A percentile compares a stretch with the other conserved stretches of the same genome.
Evolutionary conservation across 2,329 filamentous ascomycete species (phyloP).

Genomic region (Hirsutella thompsonii): DNA sequence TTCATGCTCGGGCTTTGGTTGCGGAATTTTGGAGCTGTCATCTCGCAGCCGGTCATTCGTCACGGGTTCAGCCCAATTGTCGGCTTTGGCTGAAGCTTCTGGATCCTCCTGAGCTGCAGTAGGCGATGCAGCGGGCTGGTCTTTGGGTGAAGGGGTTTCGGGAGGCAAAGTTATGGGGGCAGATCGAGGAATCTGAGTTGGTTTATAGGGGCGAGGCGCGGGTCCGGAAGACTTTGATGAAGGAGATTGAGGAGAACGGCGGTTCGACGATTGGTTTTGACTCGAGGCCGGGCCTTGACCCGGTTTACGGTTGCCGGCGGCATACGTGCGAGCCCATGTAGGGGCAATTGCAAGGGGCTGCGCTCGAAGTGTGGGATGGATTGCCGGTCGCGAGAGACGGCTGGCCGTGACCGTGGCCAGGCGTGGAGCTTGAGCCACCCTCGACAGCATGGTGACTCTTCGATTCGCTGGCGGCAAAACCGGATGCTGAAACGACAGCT

Average conservation of each 20-base stretch:
- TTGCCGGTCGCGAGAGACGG: conserved; percentile 13
- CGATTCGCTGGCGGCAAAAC: background rate
- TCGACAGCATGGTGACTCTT: conserved; percentile 22
- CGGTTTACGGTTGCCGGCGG: background rate
- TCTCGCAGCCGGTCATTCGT: conserved; percentile 1
- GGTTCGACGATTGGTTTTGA: conserved; percentile 1
- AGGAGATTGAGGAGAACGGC: background rate
- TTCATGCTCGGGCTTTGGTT: conserved; percentile 1
- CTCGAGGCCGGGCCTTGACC: background rate
- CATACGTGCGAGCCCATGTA: conserved; percentile 1
- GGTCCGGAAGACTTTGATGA: background rate
- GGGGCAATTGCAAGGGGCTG: conserved; percentile 9
- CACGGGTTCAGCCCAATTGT: background rate
- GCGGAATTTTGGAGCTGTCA: conserved; percentile 8
- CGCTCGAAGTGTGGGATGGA: conserved; percentile 11
- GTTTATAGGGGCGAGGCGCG: background rate
- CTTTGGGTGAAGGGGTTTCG: background rate
- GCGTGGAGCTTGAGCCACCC: conserved; percentile 19
- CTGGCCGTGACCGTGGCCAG: conserved; percentile 15
- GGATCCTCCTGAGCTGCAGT: background rate
- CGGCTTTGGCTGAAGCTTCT: background rate
- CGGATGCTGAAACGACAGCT: too few species aligned
- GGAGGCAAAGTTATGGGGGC: background rate
- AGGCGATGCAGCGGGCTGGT: background rate
- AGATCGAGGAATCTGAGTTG: background rate